These are phyloP conservation scores for Tylopilus balloui DNA, from an alignment of 768 basidiomycete genomes.

Conservation along the genomic window DNA sequence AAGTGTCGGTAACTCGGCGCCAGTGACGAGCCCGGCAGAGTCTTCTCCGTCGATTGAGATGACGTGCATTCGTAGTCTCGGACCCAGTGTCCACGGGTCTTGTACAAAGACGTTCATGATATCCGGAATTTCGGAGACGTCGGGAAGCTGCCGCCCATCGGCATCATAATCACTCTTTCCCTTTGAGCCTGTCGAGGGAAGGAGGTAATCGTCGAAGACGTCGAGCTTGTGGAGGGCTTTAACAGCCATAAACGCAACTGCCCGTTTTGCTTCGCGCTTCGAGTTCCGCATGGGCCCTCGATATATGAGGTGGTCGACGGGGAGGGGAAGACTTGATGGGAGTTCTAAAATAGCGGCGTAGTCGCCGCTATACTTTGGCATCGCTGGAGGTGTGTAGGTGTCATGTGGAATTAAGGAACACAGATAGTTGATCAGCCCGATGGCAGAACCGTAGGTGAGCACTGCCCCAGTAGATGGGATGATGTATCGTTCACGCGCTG, in stretches of 20 bases:
- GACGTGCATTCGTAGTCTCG: constrained; percentile 59
- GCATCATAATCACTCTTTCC: constrained; percentile 50
- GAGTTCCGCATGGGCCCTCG: constrained; percentile 56
- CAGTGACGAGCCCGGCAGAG: constrained; percentile 64
- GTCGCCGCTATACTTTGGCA: constrained; percentile 59
- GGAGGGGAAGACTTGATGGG: constrained; percentile 63
- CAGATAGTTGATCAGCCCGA: constrained; percentile 67
- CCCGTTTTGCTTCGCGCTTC: constrained; percentile 80
- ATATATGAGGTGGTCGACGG: constrained; percentile 49
- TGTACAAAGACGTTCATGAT: constrained; percentile 57
- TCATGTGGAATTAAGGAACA: constrained; percentile 76
- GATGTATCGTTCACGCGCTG: constrained; percentile 67
- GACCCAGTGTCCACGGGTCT: constrained; percentile 62
- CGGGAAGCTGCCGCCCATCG: constrained; percentile 43
- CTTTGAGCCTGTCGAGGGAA: constrained; percentile 57
- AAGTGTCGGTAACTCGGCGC: constrained; percentile 47
- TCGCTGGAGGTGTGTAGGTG: constrained; percentile 54
- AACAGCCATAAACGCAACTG: constrained; percentile 77
- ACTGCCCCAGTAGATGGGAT: constrained; percentile 71
- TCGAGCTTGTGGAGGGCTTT: constrained; percentile 62
- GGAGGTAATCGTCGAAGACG: constrained; percentile 77
- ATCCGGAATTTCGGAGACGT: constrained; percentile 44
- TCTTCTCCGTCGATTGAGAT: constrained; percentile 47
- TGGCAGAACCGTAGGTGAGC: constrained; percentile 73
- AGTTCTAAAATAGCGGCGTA: constrained; percentile 57